Percentiles rank a stretch among this genome's conserved stretches.
These are phyloP conservation scores for Irpex sp. DNA, from an alignment of 1,284 basidiomycete genomes.

Conservation along the genomic window DNA sequence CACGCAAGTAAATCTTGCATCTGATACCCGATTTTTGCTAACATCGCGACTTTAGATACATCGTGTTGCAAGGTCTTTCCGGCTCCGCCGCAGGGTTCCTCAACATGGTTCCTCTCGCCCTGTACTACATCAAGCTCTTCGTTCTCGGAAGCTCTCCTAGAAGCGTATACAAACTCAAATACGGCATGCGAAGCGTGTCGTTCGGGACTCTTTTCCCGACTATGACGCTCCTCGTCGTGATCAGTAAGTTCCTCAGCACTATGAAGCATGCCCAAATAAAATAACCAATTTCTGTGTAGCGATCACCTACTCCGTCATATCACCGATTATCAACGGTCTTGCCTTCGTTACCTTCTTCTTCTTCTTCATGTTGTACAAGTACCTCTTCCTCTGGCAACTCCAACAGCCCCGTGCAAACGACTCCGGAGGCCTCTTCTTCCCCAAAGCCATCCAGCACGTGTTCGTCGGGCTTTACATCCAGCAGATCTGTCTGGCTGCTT, in stretches of 20 bases:
- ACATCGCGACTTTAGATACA: constrained; percentile 30
- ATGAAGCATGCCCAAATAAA: neutral
- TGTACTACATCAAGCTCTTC: constrained; percentile 86
- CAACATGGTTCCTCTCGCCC: constrained; percentile 67
- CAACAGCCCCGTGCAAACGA: constrained; percentile 74
- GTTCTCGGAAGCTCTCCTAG: constrained; percentile 89
- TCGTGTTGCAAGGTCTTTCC: constrained; percentile 69
- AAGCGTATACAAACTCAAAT: constrained; percentile 76
- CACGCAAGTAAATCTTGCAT: constrained; percentile 34
- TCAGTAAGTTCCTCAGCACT: constrained; percentile 30
- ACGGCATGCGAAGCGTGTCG: constrained; percentile 55
- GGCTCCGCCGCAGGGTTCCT: constrained; percentile 79
- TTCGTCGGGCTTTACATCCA: constrained; percentile 93
- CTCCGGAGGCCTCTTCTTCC: constrained; percentile 95
- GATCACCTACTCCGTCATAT: constrained; percentile 84
- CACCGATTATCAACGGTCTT: constrained; percentile 93
- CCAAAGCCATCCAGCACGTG: constrained; percentile 87
- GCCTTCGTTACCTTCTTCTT: constrained; percentile 79
- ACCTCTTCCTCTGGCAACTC: constrained; percentile 79
- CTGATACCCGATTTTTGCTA: too few relatives aligned
- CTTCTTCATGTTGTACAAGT: constrained; percentile 88
- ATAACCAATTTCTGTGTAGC: constrained; percentile 17
- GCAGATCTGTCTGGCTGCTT: constrained; percentile 74
- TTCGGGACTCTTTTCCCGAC: constrained; percentile 87
- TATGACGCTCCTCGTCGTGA: constrained; percentile 73